Percentiles rank a stretch among this genome's conserved stretches.
Evolutionary conservation across 352 stramenopile genomes (phyloP).

Genomic region (Bremia lactucae): DNA sequence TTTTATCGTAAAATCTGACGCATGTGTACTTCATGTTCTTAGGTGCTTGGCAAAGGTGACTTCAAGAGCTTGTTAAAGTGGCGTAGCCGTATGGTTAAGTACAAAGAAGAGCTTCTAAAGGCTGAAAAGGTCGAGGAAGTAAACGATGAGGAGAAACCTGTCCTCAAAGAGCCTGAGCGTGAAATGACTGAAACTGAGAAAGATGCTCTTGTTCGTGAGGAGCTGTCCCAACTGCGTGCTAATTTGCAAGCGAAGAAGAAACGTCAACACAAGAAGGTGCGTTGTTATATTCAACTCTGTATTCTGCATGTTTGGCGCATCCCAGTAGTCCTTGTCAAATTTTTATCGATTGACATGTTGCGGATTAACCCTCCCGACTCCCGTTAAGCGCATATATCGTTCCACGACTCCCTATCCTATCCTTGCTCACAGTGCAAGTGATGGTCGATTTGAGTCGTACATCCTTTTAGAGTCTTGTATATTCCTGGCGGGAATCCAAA

Average conservation of each 20-base stretch:
- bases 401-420: conserved; percentile 41
- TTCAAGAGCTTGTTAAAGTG: conserved; percentile 97
- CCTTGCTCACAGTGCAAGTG: conserved; percentile 35
- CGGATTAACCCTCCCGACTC: conserved; percentile 87
- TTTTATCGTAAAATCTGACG: background rate
- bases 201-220: conserved; percentile 71
- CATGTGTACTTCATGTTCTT: background rate
- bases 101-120: conserved; percentile 77
- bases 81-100: conserved; percentile 89
- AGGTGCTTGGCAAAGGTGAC: conserved; percentile 95
- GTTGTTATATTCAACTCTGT: conserved; percentile 12
- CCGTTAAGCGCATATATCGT: conserved; percentile 81
- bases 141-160: conserved; percentile 24
- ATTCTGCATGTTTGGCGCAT: conserved; percentile 39
- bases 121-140: conserved; percentile 35
- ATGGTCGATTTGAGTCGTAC: conserved; percentile 70
- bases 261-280: conserved; percentile 85
- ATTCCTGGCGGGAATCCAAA: conserved; percentile 70
- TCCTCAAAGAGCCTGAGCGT: conserved; percentile 26
- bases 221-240: conserved; percentile 66
- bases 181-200: conserved; percentile 77
- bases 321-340: conserved; percentile 84
- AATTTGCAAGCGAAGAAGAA: conserved; percentile 81
- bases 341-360: conserved; percentile 72
- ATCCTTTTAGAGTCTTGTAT: conserved; percentile 16